These are phyloP conservation scores for Eucalyptus marginata DNA, from an alignment of 345 rosid genomes.

Conservation along the genomic window DNA sequence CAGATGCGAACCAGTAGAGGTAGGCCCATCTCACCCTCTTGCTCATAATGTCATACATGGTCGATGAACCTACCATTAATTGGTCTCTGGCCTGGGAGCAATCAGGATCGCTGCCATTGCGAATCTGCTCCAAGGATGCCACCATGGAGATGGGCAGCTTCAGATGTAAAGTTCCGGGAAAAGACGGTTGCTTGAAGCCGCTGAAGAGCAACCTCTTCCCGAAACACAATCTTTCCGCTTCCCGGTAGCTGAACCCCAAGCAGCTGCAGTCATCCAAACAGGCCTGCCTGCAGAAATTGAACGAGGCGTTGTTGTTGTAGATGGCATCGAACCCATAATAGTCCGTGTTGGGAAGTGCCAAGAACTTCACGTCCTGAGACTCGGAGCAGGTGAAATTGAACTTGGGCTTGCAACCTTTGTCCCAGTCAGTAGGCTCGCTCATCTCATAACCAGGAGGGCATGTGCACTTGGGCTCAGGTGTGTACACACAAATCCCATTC, in stretches of 20 bases:
- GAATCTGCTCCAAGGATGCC: neutral
- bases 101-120: neutral
- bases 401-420: too few relatives aligned
- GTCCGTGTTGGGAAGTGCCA: too few relatives aligned
- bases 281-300: too few relatives aligned
- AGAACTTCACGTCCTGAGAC: too few relatives aligned
- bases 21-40: constrained; percentile 22
- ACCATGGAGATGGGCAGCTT: constrained; percentile 10
- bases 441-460: too few relatives aligned
- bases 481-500: too few relatives aligned
- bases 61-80: neutral
- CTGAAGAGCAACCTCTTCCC: constrained; percentile 13
- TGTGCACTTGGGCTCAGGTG: too few relatives aligned
- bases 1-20: constrained; percentile 18
- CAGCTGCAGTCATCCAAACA: constrained; percentile 10
- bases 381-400: too few relatives aligned
- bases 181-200: constrained; percentile 13
- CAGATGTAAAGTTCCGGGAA: constrained; percentile 10
- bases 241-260: constrained; percentile 17
- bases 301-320: too few relatives aligned
- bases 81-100: neutral
- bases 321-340: too few relatives aligned
- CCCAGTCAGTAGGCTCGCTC: too few relatives aligned
- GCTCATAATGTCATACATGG: neutral
- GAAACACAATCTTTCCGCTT: constrained; percentile 4